Evolutionary conservation across 2,329 filamentous ascomycete species (phyloP), one percentile per base, ranked within the genome.

Genomic region (Hypoxylon sp.): DNA sequence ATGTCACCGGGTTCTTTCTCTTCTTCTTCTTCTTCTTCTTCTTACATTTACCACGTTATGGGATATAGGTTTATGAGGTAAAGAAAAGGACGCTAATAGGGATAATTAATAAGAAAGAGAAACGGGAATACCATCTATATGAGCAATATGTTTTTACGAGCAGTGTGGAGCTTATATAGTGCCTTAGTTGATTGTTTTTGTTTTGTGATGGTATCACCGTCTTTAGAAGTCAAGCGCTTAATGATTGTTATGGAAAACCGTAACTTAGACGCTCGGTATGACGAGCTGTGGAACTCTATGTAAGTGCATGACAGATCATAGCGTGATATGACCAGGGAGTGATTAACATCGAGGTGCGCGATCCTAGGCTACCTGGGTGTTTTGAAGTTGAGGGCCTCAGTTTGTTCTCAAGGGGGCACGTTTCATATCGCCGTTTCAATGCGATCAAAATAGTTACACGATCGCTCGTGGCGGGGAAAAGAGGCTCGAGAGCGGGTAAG

Each of bases 351-450:
- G 6, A 26, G 22, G 24, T 34, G 32, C 7, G 34, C 26, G 20
- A 34, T 20, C 43, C 24, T 26, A 26, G n/a, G n/a, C n/a, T n/a
- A n/a, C n/a, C 43, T 43, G 24, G 53, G 10, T 41, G 41, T 44
- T 24, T 28, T 26, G 28, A 30, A 59, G n/a, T 39, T 6, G 17
- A 26, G 53, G 43, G 50, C 59, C 11, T 63, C 39, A 55, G 43
- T 47, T 39, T 37, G 11, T 34, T 41, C 34, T 20, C 19, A 50
- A 58, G 49, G 49, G 56, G 60, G 50, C 37, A 61, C 26, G 56
- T 53, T 63, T 60, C 56, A 39, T n/a, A 30, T 7, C 22, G 26
- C 44, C 20, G 44, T 48, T 17, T 26, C 44, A 17, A 48, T 28
- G 44, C 44, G 44, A 24, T 30, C n/a, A 39, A 34, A 28, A 32